Evolutionary conservation across 805 yeast species (phyloP), one percentile per base, ranked within the genome.

Genomic region (Kodamaea kakaduensis): DNA sequence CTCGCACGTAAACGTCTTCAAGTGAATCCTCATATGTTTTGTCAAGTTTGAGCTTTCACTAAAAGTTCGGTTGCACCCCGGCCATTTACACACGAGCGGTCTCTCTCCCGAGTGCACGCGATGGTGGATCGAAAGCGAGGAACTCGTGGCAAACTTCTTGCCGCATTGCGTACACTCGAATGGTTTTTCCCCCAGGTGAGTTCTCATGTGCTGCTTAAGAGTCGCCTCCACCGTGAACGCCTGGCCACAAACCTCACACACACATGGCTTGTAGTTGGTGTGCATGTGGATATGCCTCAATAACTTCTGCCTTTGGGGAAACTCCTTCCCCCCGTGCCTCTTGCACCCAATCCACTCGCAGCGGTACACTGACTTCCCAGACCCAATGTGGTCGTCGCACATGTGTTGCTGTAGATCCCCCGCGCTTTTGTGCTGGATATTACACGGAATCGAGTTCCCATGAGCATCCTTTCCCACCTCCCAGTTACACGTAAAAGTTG

Each of bases 131-230:
- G 87, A 81, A 29, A 89, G 65, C 10, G 93, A 81, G 3, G 93
- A 80, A 18, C 84, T 75, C 2, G 95, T 86, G 8, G 95, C 83
- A 63, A 90, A 90, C 17, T 65, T 55, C 55, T 87, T 89, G 4
- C 74, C 80, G 57, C 98, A 90, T 1, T 66, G 52, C 17, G 71
- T 64, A 57, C 98, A 90, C 35, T 57, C 58, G 55, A 71, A 88
- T 1, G 97, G 97, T 51, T 79, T 84, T 49, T 88, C 97, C 2
- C 96, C 96, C 1, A 90, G 78, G 56, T 90, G 97, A 3, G 76
- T 78, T 34, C 96, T 67, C 64, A 73, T 58, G 58, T 93, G 98
- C 58, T 87, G 96, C 27, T 72, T 71, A 28, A 93, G 66, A 71
- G 83, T 82, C 20, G 81, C 65, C 32, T 83, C 85, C 27, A 84